These are phyloP conservation scores for Rhodosorus marinus DNA, from an alignment of 23 red algal genomes.

Conservation along the genomic window DNA sequence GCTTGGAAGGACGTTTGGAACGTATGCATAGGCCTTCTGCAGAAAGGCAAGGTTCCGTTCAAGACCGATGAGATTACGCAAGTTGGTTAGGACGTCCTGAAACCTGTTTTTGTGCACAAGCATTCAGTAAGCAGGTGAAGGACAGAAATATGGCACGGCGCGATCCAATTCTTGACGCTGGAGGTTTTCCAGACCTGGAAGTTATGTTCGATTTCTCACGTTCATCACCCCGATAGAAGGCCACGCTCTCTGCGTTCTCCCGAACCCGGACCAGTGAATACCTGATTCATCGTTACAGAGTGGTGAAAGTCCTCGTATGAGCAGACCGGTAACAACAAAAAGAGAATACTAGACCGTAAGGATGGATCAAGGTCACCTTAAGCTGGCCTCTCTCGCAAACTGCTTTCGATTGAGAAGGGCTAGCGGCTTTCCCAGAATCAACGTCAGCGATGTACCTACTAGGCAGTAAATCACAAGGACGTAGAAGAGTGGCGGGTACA, in stretches of 20 bases:
- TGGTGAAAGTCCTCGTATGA: no score
- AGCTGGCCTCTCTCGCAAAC: slow-evolving; percentile 46
- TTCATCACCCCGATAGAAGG: slow-evolving; percentile 80
- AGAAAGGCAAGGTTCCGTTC: slow-evolving; percentile 51
- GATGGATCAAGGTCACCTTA: no score
- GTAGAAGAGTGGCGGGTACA: slow-evolving; percentile 51
- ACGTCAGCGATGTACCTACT: slow-evolving; percentile 35
- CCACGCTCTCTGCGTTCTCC: slow-evolving; percentile 77
- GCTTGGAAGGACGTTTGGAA: slow-evolving; percentile 52
- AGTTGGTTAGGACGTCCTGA: slow-evolving; percentile 57
- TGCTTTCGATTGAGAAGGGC: slow-evolving; percentile 40
- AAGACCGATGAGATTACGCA: slow-evolving; percentile 23
- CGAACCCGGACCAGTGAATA: slow-evolving; percentile 60
- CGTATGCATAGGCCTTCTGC: slow-evolving; percentile 54
- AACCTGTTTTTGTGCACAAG: no score
- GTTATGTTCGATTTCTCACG: slow-evolving; percentile 23
- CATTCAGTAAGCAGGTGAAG: no score
- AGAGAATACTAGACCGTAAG: no score
- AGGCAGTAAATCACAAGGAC: slow-evolving; percentile 43
- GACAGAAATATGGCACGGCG: no score
- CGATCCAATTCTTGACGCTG: no score
- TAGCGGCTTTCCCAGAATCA: slow-evolving; percentile 27
- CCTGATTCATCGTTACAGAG: no score
- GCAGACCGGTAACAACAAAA: no score
- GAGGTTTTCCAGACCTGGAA: slow-evolving; percentile 11